Percentiles rank a stretch among this genome's conserved stretches.
These are phyloP conservation scores for Boehmeria nivea DNA, from an alignment of 306 rosid species.

Conservation along the genomic window DNA sequence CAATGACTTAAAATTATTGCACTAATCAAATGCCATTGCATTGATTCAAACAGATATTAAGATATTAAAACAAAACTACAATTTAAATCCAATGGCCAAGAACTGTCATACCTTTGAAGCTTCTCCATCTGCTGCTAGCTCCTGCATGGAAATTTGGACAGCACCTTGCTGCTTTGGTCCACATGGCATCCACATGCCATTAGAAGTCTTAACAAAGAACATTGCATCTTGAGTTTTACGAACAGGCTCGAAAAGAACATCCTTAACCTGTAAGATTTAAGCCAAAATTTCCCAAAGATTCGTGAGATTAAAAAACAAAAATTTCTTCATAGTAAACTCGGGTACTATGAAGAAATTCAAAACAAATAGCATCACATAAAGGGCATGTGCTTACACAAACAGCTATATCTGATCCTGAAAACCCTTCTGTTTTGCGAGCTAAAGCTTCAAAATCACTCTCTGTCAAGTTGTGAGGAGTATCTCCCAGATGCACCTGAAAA, in stretches of 20 bases:
- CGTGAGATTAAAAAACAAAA: too few species aligned
- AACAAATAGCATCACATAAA: slow-evolving; percentile 13
- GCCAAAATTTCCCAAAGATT: neutral
- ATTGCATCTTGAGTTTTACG: slow-evolving; percentile 99
- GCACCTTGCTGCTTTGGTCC: slow-evolving; percentile 83
- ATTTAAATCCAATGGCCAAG: neutral
- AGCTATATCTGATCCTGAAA: slow-evolving; percentile 93
- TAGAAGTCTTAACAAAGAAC: slow-evolving; percentile 61
- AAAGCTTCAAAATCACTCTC: slow-evolving; percentile 86
- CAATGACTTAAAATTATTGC: neutral
- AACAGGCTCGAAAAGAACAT: slow-evolving; percentile 97
- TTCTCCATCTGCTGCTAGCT: slow-evolving; percentile 71
- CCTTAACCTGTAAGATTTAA: slow-evolving; percentile 66
- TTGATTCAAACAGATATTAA: neutral
- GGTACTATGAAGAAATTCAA: neutral
- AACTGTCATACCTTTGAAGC: slow-evolving; percentile 67
- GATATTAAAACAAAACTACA: neutral
- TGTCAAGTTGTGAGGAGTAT: slow-evolving; percentile 84
- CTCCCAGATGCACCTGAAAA: slow-evolving; percentile 95
- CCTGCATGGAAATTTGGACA: slow-evolving; percentile 76
- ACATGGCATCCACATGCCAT: slow-evolving; percentile 83
- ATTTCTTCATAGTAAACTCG: neutral
- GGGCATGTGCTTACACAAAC: slow-evolving; percentile 83
- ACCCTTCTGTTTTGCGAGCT: slow-evolving; percentile 79
- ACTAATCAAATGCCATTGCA: neutral